Evolutionary conservation across 2,329 filamentous ascomycete genomes (phyloP), one percentile per base, ranked within the genome.

Genomic region (Curvularia verruculosa): DNA sequence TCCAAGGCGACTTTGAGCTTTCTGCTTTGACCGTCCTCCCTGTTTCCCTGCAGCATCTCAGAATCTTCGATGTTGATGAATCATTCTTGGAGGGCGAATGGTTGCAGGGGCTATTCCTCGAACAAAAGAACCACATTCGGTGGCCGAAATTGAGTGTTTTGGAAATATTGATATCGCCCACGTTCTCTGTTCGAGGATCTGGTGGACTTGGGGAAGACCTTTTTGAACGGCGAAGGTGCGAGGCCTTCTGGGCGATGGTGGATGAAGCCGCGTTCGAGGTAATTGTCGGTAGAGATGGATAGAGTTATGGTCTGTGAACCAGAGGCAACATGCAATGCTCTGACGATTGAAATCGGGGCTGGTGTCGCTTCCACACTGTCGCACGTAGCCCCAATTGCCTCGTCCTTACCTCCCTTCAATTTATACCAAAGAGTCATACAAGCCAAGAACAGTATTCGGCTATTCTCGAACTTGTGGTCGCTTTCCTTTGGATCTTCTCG

Each of bases 1-100:
- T 49, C 10, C 18, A 45, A 7, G 60, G 54, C 21, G 58, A 63
- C 24, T 65, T 61, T 21, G 54, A 60, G 3, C 54, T 65, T 1
- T 51, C 59, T 9, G 54, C 63, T 5, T 28, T 19, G 3, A 5
- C 23, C 1, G 56, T 49, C 9, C 31, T 64, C 2, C 63, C 63
- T 0, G 34, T 39, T 0, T 53, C 18, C n/a, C 39, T 65, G 28
- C 40, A 44, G 13, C 29, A 61, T 49, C 46, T 65, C 31, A 52
- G 49, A 18, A 37, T 64, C 0, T 65, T 60, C 9, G 63, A 65
- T 15, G 58, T 53, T 12, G 52, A 61, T 31, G 34, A 39, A 8
- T 15, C 26, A 3, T 46, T 65, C 13, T 34, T 64, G 8, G 24
- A 40, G 5, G 53, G 56, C 1, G 10, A 10, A 1, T 65, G 58